A percentile compares a stretch with the other conserved stretches of the same genome.
These are phyloP conservation scores for Curvularia verruculosa DNA, from an alignment of 2,329 filamentous ascomycete genomes.

Conservation along the genomic window DNA sequence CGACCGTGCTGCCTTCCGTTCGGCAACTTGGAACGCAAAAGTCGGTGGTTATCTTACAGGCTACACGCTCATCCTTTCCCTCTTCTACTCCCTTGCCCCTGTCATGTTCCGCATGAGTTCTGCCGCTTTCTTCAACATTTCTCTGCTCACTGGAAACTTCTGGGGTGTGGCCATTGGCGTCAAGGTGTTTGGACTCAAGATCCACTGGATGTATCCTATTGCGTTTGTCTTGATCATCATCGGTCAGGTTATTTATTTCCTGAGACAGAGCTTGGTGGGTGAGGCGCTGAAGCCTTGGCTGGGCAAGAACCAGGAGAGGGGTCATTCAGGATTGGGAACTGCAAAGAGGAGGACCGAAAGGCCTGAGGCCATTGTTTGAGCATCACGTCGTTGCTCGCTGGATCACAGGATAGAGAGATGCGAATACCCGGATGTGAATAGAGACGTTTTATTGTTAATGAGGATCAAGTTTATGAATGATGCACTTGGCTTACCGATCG, in stretches of 20 bases:
- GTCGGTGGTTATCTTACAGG: constrained; percentile 85
- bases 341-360: constrained; percentile 40
- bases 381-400: background rate
- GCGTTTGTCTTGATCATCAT: constrained; percentile 92
- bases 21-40: constrained; percentile 52
- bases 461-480: background rate
- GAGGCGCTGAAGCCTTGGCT: constrained; percentile 96
- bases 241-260: constrained; percentile 85
- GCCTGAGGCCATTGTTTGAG: constrained; percentile 37
- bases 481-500: background rate
- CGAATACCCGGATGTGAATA: background rate
- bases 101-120: constrained; percentile 86
- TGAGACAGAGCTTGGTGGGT: constrained; percentile 79
- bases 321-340: constrained; percentile 37
- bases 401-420: background rate
- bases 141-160: constrained; percentile 90
- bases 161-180: constrained; percentile 96
- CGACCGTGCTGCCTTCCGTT: constrained; percentile 73
- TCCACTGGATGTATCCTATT: constrained; percentile 93
- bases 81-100: constrained; percentile 90
- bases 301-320: constrained; percentile 77
- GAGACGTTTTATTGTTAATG: background rate
- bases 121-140: constrained; percentile 97
- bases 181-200: constrained; percentile 76
- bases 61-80: constrained; percentile 79